A percentile compares a stretch with the other conserved stretches of the same genome.
Conservation (phyloP, 306 rosid genomes). For the Arachis stenosperma region DNA sequence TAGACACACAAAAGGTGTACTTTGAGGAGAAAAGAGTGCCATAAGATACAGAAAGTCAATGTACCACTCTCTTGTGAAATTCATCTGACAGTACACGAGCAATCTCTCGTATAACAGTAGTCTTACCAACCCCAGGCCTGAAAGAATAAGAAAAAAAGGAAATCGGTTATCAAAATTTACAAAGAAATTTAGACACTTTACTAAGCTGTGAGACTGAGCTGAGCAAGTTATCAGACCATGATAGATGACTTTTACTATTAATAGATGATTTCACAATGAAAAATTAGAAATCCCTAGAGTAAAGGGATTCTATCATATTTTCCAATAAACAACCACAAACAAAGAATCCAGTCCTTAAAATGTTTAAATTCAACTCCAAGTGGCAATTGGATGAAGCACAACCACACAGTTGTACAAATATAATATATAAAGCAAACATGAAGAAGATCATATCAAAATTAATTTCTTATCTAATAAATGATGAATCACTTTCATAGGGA, state of each 20-base stretch:
- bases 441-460: background rate
- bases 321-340: conserved; percentile 26
- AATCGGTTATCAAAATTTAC: conserved; percentile 13
- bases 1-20: background rate
- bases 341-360: conserved; percentile 20
- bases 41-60: conserved; percentile 29
- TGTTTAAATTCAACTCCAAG: background rate
- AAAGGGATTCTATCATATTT: background rate
- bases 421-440: background rate
- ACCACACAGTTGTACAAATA: background rate
- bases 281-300: conserved; percentile 2
- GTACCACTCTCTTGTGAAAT: conserved; percentile 75
- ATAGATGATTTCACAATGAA: background rate
- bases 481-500: background rate
- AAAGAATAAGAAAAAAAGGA: conserved; percentile 24
- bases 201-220: background rate
- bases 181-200: conserved; percentile 9
- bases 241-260: conserved; percentile 14
- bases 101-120: conserved; percentile 74
- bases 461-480: background rate
- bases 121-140: conserved; percentile 85
- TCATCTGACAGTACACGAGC: conserved; percentile 66
- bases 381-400: background rate
- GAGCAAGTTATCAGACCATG: conserved; percentile 10
- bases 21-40: conserved; percentile 6